These are phyloP conservation scores for Cynara cardunculus DNA, from an alignment of 129 eudicot genomes.

Conservation along the genomic window DNA sequence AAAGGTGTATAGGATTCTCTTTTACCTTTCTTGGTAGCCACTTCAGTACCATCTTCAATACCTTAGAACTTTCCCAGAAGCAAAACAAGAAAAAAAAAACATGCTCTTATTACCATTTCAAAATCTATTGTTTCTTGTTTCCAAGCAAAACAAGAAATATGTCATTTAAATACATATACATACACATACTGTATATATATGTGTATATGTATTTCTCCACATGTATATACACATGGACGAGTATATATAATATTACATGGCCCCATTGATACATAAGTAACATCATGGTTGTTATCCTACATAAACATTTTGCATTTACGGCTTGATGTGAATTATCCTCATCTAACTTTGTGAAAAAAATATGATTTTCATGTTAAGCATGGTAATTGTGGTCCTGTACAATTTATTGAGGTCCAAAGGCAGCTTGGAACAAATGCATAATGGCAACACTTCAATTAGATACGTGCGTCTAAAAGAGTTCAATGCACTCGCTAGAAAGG, in stretches of 20 bases:
- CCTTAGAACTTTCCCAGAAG: too few species aligned
- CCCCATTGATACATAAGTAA: slow-evolving; percentile 83
- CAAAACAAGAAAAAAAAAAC: too few species aligned
- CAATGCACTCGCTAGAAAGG: slow-evolving; percentile 91
- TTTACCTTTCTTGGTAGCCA: too few species aligned
- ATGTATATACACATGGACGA: neutral
- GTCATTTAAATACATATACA: too few species aligned
- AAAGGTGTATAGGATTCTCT: too few species aligned
- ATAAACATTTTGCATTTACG: neutral
- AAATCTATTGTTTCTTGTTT: too few species aligned
- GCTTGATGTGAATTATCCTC: neutral
- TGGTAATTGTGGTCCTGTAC: slow-evolving; percentile 85
- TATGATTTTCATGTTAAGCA: slow-evolving; percentile 61
- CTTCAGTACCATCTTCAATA: too few species aligned
- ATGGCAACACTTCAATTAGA: slow-evolving; percentile 60
- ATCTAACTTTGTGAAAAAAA: neutral
- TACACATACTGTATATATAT: too few species aligned
- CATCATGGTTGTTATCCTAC: slow-evolving; percentile 49
- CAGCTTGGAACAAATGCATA: slow-evolving; percentile 78
- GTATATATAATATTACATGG: slow-evolving; percentile 54
- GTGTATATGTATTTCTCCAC: too few species aligned
- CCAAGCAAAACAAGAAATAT: too few species aligned
- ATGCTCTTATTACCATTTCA: too few species aligned
- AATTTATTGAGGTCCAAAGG: slow-evolving; percentile 62
- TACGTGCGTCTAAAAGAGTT: slow-evolving; percentile 92